Evolutionary conservation across 106 monocot species (phyloP), one percentile per base, ranked within the genome.

Genomic region (Phalaenopsis equestris): DNA sequence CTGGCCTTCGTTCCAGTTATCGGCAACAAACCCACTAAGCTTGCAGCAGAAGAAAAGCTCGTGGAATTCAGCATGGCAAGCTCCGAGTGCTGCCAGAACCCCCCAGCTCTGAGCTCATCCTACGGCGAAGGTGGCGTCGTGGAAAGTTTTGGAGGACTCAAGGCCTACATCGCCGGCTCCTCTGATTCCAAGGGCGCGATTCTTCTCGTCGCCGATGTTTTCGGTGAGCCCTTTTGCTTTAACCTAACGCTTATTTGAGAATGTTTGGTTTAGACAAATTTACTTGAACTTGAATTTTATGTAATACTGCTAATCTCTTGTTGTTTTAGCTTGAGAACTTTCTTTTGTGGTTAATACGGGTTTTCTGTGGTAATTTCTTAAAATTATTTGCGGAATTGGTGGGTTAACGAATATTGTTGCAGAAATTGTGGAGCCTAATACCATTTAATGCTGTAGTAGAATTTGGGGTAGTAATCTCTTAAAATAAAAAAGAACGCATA

Each of bases 111-210:
- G 38, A 67, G 42, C 75, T 41, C 86, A 24, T 14, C 55, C 57
- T 67, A 41, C 42, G 86, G 86, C 48, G 18, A 68, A 5, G 88
- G 86, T 15, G 3, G 8, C 47, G 89, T 92, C 42, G 82, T 90
- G 9, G 87, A 87, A 38, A 79, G 82, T 42, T 42, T 92, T 45
- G 89, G 89, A 17, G 89, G 87, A 48, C 86, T 92, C 79, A 84
- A 86, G 77, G 80, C 92, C 7, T 92, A 92, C 79, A 65, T 81
- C 80, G 46, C 82, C 23, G 92, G 92, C 75, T 83, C 87, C 39
- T 41, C 78, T 1, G 82, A 84, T 42, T 84, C 89, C 75, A 86
- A 89, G 46, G 73, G 76, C 67, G 89, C 87, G 23, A 47, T 92
- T 56, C 38, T 92, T 19, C 84, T 92, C 55, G 42, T 87, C 80